Evolutionary conservation across 495 filamentous ascomycete species (phyloP).

Genomic region (Neurospora discreta): DNA sequence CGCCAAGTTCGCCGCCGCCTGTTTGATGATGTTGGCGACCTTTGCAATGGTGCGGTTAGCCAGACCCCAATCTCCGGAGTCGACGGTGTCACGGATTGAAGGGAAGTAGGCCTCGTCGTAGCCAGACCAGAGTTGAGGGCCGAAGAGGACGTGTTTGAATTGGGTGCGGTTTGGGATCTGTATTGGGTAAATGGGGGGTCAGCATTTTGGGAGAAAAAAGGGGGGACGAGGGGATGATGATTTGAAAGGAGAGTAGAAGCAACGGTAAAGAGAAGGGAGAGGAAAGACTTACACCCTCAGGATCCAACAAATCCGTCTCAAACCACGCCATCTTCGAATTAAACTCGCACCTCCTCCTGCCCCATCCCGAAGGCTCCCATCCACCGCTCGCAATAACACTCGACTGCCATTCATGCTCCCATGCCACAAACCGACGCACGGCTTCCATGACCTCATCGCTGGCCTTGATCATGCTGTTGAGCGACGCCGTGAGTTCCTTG

Average conservation of each 20-base stretch:
- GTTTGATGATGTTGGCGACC: constrained; percentile 54
- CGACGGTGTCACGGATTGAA: constrained; percentile 69
- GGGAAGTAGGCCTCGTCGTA: constrained; percentile 74
- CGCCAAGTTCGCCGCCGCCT: constrained; percentile 39
- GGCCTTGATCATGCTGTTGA: constrained; percentile 50
- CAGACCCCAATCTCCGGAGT: constrained; percentile 55
- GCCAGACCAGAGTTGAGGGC: constrained; percentile 67
- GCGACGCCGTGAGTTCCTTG: constrained; percentile 25
- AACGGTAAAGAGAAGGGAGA: background rate
- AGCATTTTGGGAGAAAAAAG: background rate
- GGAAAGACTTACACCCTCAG: constrained; percentile 54
- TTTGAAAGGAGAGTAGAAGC: background rate
- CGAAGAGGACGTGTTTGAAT: constrained; percentile 89
- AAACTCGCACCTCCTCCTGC: constrained; percentile 51
- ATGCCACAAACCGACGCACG: constrained; percentile 56
- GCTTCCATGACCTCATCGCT: constrained; percentile 46
- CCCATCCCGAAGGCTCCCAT: constrained; percentile 56
- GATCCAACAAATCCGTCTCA: constrained; percentile 72
- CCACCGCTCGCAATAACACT: constrained; percentile 53
- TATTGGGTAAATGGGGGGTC: background rate
- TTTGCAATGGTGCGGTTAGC: constrained; percentile 62
- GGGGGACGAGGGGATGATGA: background rate
- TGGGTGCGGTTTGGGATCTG: constrained; percentile 82
- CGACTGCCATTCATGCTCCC: constrained; percentile 61
- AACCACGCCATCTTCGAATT: constrained; percentile 67